Conservation (phyloP, 345 rosid genomes). For the rapeseed (Brassica napus) region Da-Ae NC_063448.1:14214001-14214500, state of each 20-base stretch:
- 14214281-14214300: background rate
- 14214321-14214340: too few relatives aligned
- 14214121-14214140: background rate
- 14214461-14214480: too few relatives aligned
- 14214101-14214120: background rate
- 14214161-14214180: constrained; percentile 55
- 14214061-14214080: background rate
- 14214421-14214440: background rate
- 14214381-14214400: background rate
- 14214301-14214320: too few relatives aligned
- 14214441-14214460: background rate
- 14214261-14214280: constrained; percentile 62
- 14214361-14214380: background rate
- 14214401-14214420: background rate
- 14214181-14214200: constrained; percentile 51
- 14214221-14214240: constrained; percentile 55
- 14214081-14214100: background rate
- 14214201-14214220: constrained; percentile 58
- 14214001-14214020: constrained; percentile 44
- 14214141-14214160: background rate
- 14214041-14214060: background rate
- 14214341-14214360: too few relatives aligned
- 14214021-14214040: constrained; percentile 13
- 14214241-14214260: constrained; percentile 53
- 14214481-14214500: too few relatives aligned